Conservation (phyloP, 257 asterid genomes). For the Datura wrightii region DNA sequence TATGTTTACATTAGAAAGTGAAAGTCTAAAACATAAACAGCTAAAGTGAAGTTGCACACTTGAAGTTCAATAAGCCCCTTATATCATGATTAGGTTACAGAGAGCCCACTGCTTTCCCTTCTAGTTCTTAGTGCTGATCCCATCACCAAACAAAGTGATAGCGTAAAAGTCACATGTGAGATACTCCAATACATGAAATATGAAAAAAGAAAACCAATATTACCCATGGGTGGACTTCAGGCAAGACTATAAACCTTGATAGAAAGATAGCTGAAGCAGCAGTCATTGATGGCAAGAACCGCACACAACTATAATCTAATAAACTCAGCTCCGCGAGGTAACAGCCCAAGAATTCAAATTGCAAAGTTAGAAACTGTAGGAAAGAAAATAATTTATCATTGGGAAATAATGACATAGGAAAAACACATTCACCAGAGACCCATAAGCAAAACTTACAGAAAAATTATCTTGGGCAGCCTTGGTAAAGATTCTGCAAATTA, state of each 20-base stretch:
- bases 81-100: neutral
- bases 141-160: conserved; percentile 18
- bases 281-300: conserved; percentile 73
- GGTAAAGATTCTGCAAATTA: conserved; percentile 66
- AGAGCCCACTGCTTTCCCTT: neutral
- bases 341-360: conserved; percentile 65
- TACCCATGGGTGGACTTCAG: conserved; percentile 78
- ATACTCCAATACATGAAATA: neutral
- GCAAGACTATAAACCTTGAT: conserved; percentile 60
- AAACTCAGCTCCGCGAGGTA: conserved; percentile 86
- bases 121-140: neutral
- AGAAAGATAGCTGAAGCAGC: conserved; percentile 92
- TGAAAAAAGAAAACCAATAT: conserved; percentile 35
- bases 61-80: conserved; percentile 4
- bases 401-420: neutral
- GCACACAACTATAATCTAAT: conserved; percentile 63
- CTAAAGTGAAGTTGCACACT: conserved; percentile 19
- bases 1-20: neutral
- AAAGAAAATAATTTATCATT: conserved; percentile 17
- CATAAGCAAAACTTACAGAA: conserved; percentile 46
- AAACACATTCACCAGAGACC: neutral
- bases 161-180: neutral
- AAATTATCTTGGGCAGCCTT: conserved; percentile 61
- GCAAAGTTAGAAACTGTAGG: conserved; percentile 54
- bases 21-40: conserved; percentile 23